Conservation (phyloP, 2,329 filamentous ascomycete genomes). For the Trichoderma sp. region DNA sequence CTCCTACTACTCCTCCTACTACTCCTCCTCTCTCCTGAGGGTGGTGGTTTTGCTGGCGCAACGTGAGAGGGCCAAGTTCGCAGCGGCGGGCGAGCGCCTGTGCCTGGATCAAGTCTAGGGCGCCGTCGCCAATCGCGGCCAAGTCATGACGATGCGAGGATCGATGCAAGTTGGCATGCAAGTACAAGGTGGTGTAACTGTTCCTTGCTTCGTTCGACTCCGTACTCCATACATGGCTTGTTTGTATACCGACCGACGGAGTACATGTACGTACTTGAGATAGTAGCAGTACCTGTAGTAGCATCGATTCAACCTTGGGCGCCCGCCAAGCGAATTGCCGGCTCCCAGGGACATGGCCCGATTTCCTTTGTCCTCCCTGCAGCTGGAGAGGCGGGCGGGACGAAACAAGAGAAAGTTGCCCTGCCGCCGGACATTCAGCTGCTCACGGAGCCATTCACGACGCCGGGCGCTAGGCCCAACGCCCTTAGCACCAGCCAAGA, state of each 20-base stretch:
- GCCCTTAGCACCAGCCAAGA: background rate
- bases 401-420: background rate
- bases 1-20: too few relatives aligned
- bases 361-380: background rate
- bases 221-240: background rate
- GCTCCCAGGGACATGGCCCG: background rate
- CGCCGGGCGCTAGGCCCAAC: background rate
- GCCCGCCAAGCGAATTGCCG: background rate
- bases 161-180: background rate
- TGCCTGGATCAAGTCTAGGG: background rate
- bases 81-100: background rate
- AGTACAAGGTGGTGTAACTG: background rate
- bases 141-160: background rate
- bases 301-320: background rate
- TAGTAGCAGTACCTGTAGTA: too few relatives aligned
- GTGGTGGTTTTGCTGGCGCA: constrained; percentile 3
- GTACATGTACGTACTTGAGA: background rate
- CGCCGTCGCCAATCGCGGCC: background rate
- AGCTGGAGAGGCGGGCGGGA: background rate
- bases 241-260: background rate
- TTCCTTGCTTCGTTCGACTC: background rate
- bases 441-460: background rate
- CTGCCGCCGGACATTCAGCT: background rate
- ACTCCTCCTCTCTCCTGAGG: too few relatives aligned
- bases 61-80: background rate